Base-by-base conservation (phyloP, 768 basidiomycete species). In the Auricularia heimuer region DNA sequence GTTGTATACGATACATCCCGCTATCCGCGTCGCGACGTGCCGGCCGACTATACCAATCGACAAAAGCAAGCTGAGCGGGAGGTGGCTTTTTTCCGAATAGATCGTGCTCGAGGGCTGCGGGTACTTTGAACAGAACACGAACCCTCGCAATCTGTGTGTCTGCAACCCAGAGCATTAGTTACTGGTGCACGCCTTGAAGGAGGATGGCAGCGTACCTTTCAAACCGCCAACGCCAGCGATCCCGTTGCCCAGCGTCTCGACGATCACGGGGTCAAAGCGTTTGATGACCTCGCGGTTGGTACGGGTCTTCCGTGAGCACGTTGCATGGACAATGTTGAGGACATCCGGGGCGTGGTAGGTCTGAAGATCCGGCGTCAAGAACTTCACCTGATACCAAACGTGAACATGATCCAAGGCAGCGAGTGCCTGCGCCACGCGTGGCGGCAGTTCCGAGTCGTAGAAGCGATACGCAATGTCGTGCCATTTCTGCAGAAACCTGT, bases 251-350 rank as follows among this genome's bases (percentile, higher is more conserved):
- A 66, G 62, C 12, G 34, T 35, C 8, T 72, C 71, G 44, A 75
- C 65, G 3, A 77, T 65, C 1, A 67, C 75, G 3, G 73, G 78
- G 65, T 81, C 78, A 69, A 79, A 80, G 3, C 74, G 66, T 12
- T 6, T 16, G 4, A 12, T 51, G 16, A 51, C 16, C 16, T 16
- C 4, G 4, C 47, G 47, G 11, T 21, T 51, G 4, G 21, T 6
- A 4, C 47, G 47, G 10, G 1, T 11, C 21, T 29, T 24, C 7
- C 29, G 56, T 66, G 73, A 2, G 70, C 10, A 16, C 71, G 33
- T 73, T 64, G 0, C 24, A 6, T 2, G 64, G 42, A 0, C 69
- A 66, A 4, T 68, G 65, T 14, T 61, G 65, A 63, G 73, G 67
- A 14, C 0, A 18, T 18, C 35, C 69, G 69, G 24, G 35, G 2